phyloP scores from a whole-genome alignment of 352 stramenopile genomes.

The Globisporangium carolinianum region DNA sequence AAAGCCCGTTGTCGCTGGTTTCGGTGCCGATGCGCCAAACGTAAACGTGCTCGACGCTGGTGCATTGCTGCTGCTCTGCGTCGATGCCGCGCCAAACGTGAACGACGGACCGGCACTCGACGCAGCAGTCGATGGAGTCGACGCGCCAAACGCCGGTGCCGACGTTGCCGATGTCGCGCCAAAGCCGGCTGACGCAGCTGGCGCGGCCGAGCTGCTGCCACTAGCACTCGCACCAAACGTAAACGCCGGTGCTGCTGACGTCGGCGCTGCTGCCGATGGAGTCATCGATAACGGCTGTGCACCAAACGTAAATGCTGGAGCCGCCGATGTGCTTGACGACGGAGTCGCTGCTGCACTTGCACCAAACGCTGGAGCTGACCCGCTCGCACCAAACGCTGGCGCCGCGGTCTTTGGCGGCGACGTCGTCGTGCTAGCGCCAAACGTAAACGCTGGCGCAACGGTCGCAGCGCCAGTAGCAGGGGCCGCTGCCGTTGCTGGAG shows the following conservation, averaged over 20 bases:
- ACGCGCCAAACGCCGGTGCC: slow-evolving; percentile 14
- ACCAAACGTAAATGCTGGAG: slow-evolving; percentile 25
- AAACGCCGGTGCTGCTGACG: slow-evolving; percentile 5
- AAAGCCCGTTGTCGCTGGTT: slow-evolving; percentile 7
- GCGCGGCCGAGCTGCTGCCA: neutral
- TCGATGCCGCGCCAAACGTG: slow-evolving; percentile 18
- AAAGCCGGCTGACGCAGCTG: slow-evolving; percentile 10
- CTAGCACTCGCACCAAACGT: slow-evolving; percentile 12
- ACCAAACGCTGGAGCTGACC: slow-evolving; percentile 14
- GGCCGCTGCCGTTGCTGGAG: slow-evolving; percentile 3
- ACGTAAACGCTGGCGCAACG: slow-evolving; percentile 12
- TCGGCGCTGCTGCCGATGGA: slow-evolving; percentile 3
- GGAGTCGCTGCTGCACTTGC: neutral
- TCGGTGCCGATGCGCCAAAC: slow-evolving; percentile 5
- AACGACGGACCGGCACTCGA: slow-evolving; percentile 16
- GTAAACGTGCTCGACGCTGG: slow-evolving; percentile 10
- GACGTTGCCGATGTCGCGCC: slow-evolving; percentile 8
- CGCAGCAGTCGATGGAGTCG: neutral
- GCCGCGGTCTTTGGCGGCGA: neutral
- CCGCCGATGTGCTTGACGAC: slow-evolving; percentile 1
- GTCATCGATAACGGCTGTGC: neutral
- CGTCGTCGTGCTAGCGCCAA: slow-evolving; percentile 6
- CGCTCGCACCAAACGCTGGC: slow-evolving; percentile 12
- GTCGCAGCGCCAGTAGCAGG: neutral
- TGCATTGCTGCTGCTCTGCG: slow-evolving; percentile 5